Evolutionary conservation across 2,329 filamentous ascomycete species (phyloP).

Genomic region (Colletotrichum viniferum): DNA sequence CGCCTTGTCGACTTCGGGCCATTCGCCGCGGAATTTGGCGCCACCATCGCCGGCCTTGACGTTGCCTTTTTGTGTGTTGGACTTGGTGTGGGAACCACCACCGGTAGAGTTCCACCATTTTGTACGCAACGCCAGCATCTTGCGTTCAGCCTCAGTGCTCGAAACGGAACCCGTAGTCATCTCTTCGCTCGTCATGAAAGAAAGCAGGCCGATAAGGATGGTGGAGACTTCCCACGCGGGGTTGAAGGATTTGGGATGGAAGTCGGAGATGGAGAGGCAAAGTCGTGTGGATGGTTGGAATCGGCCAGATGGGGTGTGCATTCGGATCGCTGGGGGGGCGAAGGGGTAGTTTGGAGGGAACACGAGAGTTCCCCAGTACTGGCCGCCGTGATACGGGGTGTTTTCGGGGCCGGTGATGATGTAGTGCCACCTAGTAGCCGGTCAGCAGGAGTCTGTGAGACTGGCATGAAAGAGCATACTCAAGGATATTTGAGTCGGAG

Average conservation of each 20-base stretch:
- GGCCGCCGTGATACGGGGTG: conserved; percentile 91
- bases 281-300: conserved; percentile 93
- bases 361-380: conserved; percentile 97
- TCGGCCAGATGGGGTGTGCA: conserved; percentile 96
- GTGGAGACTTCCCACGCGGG: conserved; percentile 98
- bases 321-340: conserved; percentile 94
- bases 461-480: conserved; percentile 54
- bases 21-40: conserved; percentile 86
- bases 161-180: conserved; percentile 95
- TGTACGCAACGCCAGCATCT: conserved; percentile 75
- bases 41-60: conserved; percentile 93
- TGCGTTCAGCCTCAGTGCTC: conserved; percentile 77
- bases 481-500: conserved; percentile 88
- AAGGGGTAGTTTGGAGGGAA: conserved; percentile 98
- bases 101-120: conserved; percentile 98
- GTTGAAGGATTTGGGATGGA: conserved; percentile 98
- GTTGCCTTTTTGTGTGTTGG: conserved; percentile 69
- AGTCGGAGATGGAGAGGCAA: conserved; percentile 95
- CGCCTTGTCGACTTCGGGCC: conserved; percentile 86
- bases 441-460: background rate
- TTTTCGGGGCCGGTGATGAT: conserved; percentile 93
- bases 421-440: conserved; percentile 79
- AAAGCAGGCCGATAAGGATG: conserved; percentile 90
- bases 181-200: conserved; percentile 98
- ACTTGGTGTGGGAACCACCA: conserved; percentile 72